A percentile compares a stretch with the other conserved stretches of the same genome.
These are phyloP conservation scores for Plasmodium inui DNA, from an alignment of 169 alveolate genomes.

Conservation along the genomic window DNA sequence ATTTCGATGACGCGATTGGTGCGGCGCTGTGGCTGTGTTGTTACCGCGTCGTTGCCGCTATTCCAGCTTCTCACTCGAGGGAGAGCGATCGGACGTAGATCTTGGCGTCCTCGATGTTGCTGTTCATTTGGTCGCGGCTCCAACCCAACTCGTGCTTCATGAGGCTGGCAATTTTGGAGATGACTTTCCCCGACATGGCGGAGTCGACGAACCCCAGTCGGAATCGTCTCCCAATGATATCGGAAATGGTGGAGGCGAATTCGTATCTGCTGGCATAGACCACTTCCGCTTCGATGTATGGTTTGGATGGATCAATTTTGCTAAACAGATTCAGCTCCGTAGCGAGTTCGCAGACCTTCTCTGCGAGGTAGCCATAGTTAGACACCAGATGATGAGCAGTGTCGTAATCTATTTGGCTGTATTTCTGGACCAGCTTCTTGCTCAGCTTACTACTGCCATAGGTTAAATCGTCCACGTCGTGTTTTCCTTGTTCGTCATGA, in stretches of 20 bases:
- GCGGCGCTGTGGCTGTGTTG: neutral
- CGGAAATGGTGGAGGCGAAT: conserved; percentile 85
- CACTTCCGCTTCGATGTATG: conserved; percentile 85
- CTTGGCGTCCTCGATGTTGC: conserved; percentile 76
- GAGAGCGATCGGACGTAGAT: conserved; percentile 69
- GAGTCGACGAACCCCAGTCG: conserved; percentile 85
- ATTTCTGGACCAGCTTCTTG: conserved; percentile 69
- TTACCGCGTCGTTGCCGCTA: neutral
- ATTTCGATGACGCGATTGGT: neutral
- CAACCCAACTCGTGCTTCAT: conserved; percentile 82
- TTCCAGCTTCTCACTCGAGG: neutral
- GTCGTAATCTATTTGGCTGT: conserved; percentile 73
- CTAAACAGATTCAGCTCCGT: conserved; percentile 75
- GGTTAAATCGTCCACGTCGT: conserved; percentile 77
- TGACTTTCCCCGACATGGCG: conserved; percentile 73
- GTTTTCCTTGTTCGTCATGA: conserved; percentile 78
- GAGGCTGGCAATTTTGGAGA: conserved; percentile 72
- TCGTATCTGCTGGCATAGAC: conserved; percentile 84
- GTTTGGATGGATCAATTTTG: conserved; percentile 80
- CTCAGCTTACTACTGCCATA: conserved; percentile 80
- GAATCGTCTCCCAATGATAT: conserved; percentile 86
- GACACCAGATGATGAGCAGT: conserved; percentile 81
- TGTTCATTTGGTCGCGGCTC: conserved; percentile 62
- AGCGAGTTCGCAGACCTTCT: conserved; percentile 82
- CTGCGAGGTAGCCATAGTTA: conserved; percentile 85